Base-by-base conservation (phyloP, 257 asterid genomes). In the Nicotiana obtusifolia region DNA sequence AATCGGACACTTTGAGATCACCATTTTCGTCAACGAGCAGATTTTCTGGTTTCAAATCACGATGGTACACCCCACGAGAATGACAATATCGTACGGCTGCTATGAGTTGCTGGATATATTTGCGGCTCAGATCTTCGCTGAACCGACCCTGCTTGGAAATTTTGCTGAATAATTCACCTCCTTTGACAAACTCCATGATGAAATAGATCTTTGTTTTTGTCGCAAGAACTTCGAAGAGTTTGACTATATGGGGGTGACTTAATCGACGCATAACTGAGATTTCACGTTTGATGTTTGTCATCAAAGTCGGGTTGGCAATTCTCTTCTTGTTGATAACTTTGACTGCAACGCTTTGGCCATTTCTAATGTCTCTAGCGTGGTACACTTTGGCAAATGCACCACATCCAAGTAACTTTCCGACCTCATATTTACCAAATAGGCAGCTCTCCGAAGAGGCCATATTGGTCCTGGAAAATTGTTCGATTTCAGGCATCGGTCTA, bases 81-180 rank as follows among this genome's bases (percentile, higher is more conserved):
- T 88, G 93, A 83, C 91, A 89, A 73, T 88, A 85, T 49, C 90
- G 78, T 37, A 89, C 85, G 81, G 87, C 93, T 80, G 88, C 80
- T 80, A 89, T 64, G 57, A 89, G 71, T 77, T 89, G 92, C 64
- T 85, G 92, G 83, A 89, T 86, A 68, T 84, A 86, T 6, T 85
- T 84, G 31, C 91, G 86, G 81, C 89, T 60, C 1, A 79, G 57
- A 4, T 81, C 82, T 20, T 89, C 92, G 80, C 81, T 31, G 37
- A 89, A 79, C 3, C 90, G 64, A 13, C 91, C 91, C 15, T 7
- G 47, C 47, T 87, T 89, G 3, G 90, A 82, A 3, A 85, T 83
- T 80, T 85, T 86, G 2, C 83, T 80, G 64, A 89, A 89, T 10
- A 89, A 67, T 84, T 89, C 92, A 6, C 92, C 92, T 13, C 92